Evolutionary conservation across 192 early-diverging fungal species (phyloP).

Genomic region (Coemansia erecta): DNA sequence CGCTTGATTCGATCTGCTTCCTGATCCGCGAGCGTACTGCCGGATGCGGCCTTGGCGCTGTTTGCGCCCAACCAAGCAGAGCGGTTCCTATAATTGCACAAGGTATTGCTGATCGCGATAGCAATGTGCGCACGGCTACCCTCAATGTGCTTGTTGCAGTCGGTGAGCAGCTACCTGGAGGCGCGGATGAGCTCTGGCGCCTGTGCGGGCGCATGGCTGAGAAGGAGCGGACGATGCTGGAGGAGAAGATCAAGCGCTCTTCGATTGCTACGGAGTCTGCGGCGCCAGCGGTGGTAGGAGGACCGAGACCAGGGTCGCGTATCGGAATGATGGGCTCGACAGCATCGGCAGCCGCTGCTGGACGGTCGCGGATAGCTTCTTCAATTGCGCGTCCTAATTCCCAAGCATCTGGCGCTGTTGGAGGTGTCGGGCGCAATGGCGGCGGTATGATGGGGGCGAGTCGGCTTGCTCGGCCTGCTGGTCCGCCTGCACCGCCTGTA

Average conservation of each 20-base stretch:
- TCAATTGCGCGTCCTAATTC: conserved; percentile 15
- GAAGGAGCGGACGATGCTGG: conserved; percentile 79
- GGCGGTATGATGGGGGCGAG: conserved; percentile 7
- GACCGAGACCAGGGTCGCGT: conserved; percentile 24
- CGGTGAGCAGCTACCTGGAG: conserved; percentile 61
- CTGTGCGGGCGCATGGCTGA: conserved; percentile 69
- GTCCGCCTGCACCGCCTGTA: conserved; percentile 2
- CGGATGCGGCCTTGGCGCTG: conserved; percentile 34
- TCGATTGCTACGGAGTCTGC: conserved; percentile 25
- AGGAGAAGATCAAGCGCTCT: conserved; percentile 72
- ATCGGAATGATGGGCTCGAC: conserved; percentile 31
- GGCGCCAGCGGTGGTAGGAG: neutral
- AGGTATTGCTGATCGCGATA: conserved; percentile 79
- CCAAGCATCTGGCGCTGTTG: conserved; percentile 3
- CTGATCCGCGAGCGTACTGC: conserved; percentile 63
- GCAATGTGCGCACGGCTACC: conserved; percentile 75
- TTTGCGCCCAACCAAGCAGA: conserved; percentile 59
- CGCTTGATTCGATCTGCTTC: conserved; percentile 73
- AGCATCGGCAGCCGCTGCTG: conserved; percentile 17
- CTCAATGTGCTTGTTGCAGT: conserved; percentile 71
- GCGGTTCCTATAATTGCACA: conserved; percentile 68
- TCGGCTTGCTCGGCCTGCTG: conserved; percentile 16
- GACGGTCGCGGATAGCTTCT: conserved; percentile 19
- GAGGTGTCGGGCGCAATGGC: conserved; percentile 9
- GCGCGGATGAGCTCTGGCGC: conserved; percentile 73